Base-by-base conservation (phyloP, 2,329 filamentous ascomycete species). In the Alternaria triticina region DNA sequence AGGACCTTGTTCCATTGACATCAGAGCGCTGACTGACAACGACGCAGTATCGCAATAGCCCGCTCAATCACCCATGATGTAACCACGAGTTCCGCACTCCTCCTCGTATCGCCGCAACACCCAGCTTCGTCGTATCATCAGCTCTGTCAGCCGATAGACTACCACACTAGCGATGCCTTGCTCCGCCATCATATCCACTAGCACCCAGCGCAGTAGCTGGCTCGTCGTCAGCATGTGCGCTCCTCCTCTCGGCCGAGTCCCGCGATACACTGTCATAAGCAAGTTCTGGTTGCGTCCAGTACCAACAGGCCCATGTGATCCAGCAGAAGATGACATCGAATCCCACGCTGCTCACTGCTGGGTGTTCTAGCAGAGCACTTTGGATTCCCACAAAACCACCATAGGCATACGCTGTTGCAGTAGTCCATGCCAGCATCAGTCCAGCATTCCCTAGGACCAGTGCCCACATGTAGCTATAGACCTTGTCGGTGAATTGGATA, bases 251-350 rank as follows among this genome's bases (percentile, higher is more conserved):
- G 5, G 59, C 55, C 12, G 51, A 15, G 6, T 43, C 20, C 40
- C 43, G 43, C 40, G 22, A 52, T 13, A 27, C 8, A 23, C 43
- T 28, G n/a, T 61, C 54, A 17, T 52, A 52, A 30, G 46, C n/a
- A 30, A 17, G 28, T 11, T 57, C 54, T 13, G 22, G 47, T 46
- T 74, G 72, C 17, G 67, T 67, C 47, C 28, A 52, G 64, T 69
- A 77, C 75, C 74, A 77, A 36, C 63, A 68, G n/a, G 64, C 25
- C 75, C 75, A 80, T n/a, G 71, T 76, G n/a, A 76, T 51, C 76
- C 76, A 79, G 61, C 77, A 79, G 55, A 79, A 77, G 7, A 78
- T 71, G 10, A 77, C 77, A 64, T 80, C 77, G 46, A 75, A 79
- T 2, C 70, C 74, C 27, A 79, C 74, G 58, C 73, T 78, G 59